These are phyloP conservation scores for Cenococcum geophilum DNA, from an alignment of 495 filamentous ascomycete genomes.

Conservation along the genomic window DNA sequence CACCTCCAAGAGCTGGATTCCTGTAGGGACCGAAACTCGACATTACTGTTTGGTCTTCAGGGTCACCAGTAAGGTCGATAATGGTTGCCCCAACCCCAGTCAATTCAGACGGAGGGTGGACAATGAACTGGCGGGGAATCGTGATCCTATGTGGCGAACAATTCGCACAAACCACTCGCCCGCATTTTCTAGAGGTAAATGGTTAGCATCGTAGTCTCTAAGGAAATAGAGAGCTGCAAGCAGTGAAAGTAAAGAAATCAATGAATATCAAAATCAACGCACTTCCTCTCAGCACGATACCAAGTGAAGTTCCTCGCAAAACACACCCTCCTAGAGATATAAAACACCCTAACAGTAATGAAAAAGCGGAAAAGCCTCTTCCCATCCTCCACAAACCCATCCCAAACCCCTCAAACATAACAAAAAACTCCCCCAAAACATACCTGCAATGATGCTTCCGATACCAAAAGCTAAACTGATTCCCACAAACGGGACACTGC, in stretches of 20 bases:
- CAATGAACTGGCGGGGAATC: conserved; percentile 88
- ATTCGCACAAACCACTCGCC: conserved; percentile 80
- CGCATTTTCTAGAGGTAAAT: conserved; percentile 72
- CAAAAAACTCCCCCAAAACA: conserved; percentile 6
- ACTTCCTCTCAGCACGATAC: too few species aligned
- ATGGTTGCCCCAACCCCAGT: conserved; percentile 31
- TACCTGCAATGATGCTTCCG: conserved; percentile 31
- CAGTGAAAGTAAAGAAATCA: not conserved
- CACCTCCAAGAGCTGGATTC: conserved; percentile 61
- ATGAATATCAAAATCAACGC: too few species aligned
- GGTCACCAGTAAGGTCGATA: conserved; percentile 41
- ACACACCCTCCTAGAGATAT: too few species aligned
- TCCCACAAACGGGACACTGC: conserved; percentile 25
- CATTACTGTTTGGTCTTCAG: conserved; percentile 8
- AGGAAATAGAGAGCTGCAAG: conserved; percentile 7
- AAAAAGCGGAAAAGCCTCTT: too few species aligned
- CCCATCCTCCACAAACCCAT: too few species aligned
- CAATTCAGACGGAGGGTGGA: conserved; percentile 58
- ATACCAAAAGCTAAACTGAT: conserved; percentile 25
- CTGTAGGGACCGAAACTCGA: conserved; percentile 11
- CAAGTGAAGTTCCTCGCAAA: too few species aligned
- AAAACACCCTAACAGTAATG: too few species aligned
- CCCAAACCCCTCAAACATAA: too few species aligned
- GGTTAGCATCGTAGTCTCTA: not conserved
- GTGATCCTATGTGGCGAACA: conserved; percentile 96